These are phyloP conservation scores for Vigna trinervia DNA, from an alignment of 306 rosid genomes.

Conservation along the genomic window DNA sequence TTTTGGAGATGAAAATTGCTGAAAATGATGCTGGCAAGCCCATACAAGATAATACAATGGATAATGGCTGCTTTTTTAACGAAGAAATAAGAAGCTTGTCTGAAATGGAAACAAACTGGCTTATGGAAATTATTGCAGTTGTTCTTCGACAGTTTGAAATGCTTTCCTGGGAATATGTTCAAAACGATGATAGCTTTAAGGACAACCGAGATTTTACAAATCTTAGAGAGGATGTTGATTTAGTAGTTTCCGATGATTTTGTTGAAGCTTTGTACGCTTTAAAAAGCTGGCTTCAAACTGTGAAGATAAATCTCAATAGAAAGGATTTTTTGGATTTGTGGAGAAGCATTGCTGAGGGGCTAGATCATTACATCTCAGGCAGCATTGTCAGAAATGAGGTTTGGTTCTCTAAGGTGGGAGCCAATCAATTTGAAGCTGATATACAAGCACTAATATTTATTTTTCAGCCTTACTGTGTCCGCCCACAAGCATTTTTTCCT, in stretches of 20 bases:
- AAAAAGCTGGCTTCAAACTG: constrained; percentile 54
- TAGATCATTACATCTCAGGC: constrained; percentile 69
- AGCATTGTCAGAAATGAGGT: constrained; percentile 48
- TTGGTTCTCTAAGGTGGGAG: constrained; percentile 47
- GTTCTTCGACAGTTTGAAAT: constrained; percentile 70
- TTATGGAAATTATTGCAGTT: constrained; percentile 66
- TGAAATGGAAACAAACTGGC: constrained; percentile 76
- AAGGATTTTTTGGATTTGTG: constrained; percentile 75
- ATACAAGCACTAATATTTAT: constrained; percentile 64
- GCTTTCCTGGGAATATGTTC: constrained; percentile 68
- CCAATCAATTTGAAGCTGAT: constrained; percentile 63
- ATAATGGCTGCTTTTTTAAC: constrained; percentile 53
- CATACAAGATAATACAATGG: constrained; percentile 35
- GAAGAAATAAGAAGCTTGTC: constrained; percentile 73
- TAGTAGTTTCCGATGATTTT: constrained; percentile 55
- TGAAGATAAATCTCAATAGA: constrained; percentile 56
- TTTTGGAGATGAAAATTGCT: constrained; percentile 74
- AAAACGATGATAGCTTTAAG: constrained; percentile 48
- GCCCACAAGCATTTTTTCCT: constrained; percentile 80
- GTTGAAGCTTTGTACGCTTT: constrained; percentile 62
- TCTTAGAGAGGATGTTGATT: constrained; percentile 47
- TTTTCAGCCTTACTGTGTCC: constrained; percentile 71
- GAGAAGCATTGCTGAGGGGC: constrained; percentile 79
- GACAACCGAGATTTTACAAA: constrained; percentile 41
- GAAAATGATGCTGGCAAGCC: constrained; percentile 58